phyloP scores from a whole-genome alignment of 2,329 filamentous ascomycete genomes.

The Arthroderma sp. region DNA sequence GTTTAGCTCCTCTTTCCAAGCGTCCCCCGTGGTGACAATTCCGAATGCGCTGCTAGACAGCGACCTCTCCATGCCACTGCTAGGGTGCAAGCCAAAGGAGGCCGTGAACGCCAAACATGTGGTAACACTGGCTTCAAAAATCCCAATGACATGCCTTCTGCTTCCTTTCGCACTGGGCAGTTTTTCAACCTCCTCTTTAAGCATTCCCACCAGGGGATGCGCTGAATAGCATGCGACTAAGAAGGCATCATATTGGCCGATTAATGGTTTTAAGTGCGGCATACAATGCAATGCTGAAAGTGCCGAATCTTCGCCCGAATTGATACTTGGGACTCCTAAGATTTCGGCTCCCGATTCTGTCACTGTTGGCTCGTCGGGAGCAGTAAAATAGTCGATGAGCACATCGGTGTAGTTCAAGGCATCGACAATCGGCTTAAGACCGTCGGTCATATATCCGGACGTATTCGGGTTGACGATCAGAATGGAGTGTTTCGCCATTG shows the following conservation, averaged over 20 bases:
- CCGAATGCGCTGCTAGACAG: conserved; percentile 48
- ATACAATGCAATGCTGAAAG: conserved; percentile 51
- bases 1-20: conserved; percentile 63
- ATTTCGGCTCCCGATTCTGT: conserved; percentile 18
- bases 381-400: conserved; percentile 28
- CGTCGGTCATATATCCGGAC: conserved; percentile 31
- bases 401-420: conserved; percentile 24
- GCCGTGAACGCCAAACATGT: conserved; percentile 45
- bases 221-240: conserved; percentile 81
- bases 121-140: conserved; percentile 72
- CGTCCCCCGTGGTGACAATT: conserved; percentile 75
- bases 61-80: conserved; percentile 21
- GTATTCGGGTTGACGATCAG: conserved; percentile 36
- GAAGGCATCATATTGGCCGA: conserved; percentile 51
- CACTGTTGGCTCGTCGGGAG: conserved; percentile 19
- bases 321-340: conserved; percentile 58
- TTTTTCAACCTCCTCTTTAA: conserved; percentile 36
- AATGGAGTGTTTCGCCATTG: conserved; percentile 14
- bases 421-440: conserved; percentile 27
- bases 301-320: conserved; percentile 56
- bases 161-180: conserved; percentile 11
- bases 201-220: conserved; percentile 57
- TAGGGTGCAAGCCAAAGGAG: conserved; percentile 20
- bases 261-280: conserved; percentile 35
- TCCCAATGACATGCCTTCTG: conserved; percentile 55